Evolutionary conservation across 1,284 basidiomycete genomes (phyloP).

Genomic region (Coniophora puteana): DNA sequence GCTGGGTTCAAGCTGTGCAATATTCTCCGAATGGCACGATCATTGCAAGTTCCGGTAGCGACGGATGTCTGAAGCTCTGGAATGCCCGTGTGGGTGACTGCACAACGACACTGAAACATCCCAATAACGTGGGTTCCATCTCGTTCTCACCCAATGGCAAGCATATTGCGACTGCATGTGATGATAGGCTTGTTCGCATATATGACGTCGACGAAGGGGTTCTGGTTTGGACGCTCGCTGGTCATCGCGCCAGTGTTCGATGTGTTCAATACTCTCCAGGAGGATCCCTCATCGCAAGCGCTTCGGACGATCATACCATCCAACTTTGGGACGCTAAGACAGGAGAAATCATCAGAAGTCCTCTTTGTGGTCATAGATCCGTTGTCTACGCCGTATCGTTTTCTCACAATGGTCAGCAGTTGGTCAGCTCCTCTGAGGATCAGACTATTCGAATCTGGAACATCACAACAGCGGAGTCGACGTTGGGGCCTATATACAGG

Average conservation of each 20-base stretch:
- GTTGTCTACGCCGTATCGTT: slow-evolving; percentile 27
- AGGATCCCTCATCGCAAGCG: no score
- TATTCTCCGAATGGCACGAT: slow-evolving; percentile 10
- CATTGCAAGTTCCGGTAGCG: slow-evolving; percentile 10
- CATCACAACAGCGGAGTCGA: slow-evolving; percentile 20
- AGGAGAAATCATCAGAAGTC: background rate
- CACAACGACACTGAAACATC: background rate
- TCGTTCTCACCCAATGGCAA: slow-evolving; percentile 10
- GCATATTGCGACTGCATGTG: slow-evolving; percentile 3
- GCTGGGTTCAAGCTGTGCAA: slow-evolving; percentile 3
- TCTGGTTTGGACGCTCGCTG: background rate
- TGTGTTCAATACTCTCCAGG: slow-evolving; percentile 2
- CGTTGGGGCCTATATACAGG: no score
- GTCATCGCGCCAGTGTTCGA: background rate
- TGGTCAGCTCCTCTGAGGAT: slow-evolving; percentile 27
- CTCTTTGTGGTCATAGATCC: slow-evolving; percentile 21
- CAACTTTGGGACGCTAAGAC: slow-evolving; percentile 5
- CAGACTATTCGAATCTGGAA: slow-evolving; percentile 27
- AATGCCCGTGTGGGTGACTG: background rate
- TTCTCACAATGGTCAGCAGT: slow-evolving; percentile 20
- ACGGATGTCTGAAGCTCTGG: slow-evolving; percentile 9
- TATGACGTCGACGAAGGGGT: slow-evolving; percentile 6
- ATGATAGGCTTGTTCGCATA: slow-evolving; percentile 7
- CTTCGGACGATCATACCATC: slow-evolving; percentile 6
- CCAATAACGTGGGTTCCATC: slow-evolving; percentile 3